Base-by-base conservation (phyloP, 371 early-diverging fungal genomes). In the Mucor piriformis region DNA sequence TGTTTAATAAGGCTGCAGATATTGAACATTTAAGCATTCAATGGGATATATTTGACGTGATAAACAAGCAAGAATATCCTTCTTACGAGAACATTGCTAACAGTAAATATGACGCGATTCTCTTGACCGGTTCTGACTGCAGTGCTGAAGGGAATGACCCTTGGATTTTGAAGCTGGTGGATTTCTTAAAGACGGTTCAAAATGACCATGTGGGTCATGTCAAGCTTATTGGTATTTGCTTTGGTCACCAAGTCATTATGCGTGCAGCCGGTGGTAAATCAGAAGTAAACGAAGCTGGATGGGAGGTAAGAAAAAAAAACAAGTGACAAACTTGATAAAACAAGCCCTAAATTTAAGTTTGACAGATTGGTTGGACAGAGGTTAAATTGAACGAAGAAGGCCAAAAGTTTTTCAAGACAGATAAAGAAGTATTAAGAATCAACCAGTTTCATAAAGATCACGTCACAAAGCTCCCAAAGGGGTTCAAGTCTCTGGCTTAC, bases 381-480 rank as follows among this genome's bases (percentile, higher is more conserved):
- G 52, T 75, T 5, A 58, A 64, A 12, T 59, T 81, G 13, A 83
- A 69, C 2, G 52, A 67, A 20, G 59, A 54, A 10, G 83, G 82
- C 1, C 51, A 72, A 50, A 52, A 59, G 35, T 65, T 76, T 21
- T 76, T 80, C 63, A 59, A 59, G 20, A 71, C 63, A 0, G 51
- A 67, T 10, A 69, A 56, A n/a, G 23, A 44, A 2, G 1, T 20
- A 27, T 49, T 67, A 40, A 61, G 74, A 16, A 61, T 84, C 27
- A 76, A 86, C 55, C 84, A 87, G 60, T 87, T 89, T 54, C 91
- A 90, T 60, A 81, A 85, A 72, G 92, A 90, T 65, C 72, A 82
- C 53, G 88, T 91, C 7, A 50, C 66, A n/a, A 58, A 48, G 2
- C 44, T 84, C 2, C 91, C 88, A 5, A 53, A 74, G 0, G 77